Evolutionary conservation across 345 rosid genomes (phyloP).

Genomic region (Rhizophora apiculata): DNA sequence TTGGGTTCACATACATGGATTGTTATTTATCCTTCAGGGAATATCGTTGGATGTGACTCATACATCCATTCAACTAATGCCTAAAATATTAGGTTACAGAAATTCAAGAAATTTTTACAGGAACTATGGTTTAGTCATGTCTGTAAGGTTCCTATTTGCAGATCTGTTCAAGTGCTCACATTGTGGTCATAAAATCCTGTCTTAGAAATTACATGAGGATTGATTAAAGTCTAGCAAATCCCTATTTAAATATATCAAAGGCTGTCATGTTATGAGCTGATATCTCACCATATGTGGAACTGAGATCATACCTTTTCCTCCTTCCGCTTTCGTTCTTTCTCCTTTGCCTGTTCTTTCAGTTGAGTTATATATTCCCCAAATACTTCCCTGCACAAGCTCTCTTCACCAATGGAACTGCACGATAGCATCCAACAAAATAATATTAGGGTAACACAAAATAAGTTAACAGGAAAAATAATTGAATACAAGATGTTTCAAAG

Average conservation of each 20-base stretch:
- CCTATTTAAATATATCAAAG: background rate
- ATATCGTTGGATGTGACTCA: no score
- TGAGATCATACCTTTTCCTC: conserved; percentile 61
- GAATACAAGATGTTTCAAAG: background rate
- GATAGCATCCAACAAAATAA: conserved; percentile 18
- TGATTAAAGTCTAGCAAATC: background rate
- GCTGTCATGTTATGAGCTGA: background rate
- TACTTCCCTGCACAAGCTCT: conserved; percentile 55
- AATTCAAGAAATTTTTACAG: no score
- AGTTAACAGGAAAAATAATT: background rate
- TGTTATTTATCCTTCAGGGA: no score
- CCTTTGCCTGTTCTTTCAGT: conserved; percentile 64
- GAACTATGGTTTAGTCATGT: no score
- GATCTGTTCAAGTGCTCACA: no score
- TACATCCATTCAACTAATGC: no score
- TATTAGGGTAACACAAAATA: conserved; percentile 5
- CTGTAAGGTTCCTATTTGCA: no score
- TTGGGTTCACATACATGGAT: no score
- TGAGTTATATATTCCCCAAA: conserved; percentile 63
- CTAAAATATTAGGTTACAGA: no score
- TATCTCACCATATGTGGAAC: background rate
- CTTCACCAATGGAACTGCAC: conserved; percentile 70
- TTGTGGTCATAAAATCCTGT: no score
- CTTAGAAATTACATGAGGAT: background rate
- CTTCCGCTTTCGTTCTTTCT: conserved; percentile 53